Evolutionary conservation across 2,329 filamentous ascomycete genomes (phyloP), one percentile per base, ranked within the genome.

Genomic region (Phaeosphaeriaceae sp.): DNA sequence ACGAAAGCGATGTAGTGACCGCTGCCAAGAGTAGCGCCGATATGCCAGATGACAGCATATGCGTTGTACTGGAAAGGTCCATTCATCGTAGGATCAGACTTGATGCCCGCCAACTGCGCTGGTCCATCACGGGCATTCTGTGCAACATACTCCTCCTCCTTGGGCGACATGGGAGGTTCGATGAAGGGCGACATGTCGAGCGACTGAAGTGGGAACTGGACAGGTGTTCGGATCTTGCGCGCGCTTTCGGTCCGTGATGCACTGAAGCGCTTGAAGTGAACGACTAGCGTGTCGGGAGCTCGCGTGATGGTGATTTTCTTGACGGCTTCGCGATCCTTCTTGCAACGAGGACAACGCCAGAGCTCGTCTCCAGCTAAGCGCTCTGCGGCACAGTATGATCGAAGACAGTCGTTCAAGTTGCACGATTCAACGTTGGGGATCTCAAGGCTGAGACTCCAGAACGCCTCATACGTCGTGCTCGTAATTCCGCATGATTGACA

Each of bases 21-120:
- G 52, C 86, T 87, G 40, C 87, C 86, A 53, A 91, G 82, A 1
- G 84, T 88, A 1, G 80, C 80, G 22, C 94, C 94, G 3, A 86
- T 78, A 75, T 97, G 94, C 61, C 91, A 84, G 54, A 96, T 87
- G 7, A 97, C 90, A 1, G 89, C 94, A 74, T 97, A 97, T 53
- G 91, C 89, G 72, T 97, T 90, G 77, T 97, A 99, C 5, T 83
- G 80, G 71, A 91, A 93, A 0, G 91, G 89, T 0, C 79, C 79
- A 15, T 77, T 80, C 77, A 82, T 82, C 1, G 74, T 73, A 1
- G 75, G 70, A 50, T 81, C 80, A 1, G 73, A 64, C 46, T 79
- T 79, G 24, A 80, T 61, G 7, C 66, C 65, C 1, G 75, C 70
- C 9, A 76, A 55, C 22, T 77, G 71, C 2, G 60, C 56, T 8